Evolutionary conservation across 2,329 filamentous ascomycete species (phyloP).

Genomic region (Colletotrichum tropicicola): DNA sequence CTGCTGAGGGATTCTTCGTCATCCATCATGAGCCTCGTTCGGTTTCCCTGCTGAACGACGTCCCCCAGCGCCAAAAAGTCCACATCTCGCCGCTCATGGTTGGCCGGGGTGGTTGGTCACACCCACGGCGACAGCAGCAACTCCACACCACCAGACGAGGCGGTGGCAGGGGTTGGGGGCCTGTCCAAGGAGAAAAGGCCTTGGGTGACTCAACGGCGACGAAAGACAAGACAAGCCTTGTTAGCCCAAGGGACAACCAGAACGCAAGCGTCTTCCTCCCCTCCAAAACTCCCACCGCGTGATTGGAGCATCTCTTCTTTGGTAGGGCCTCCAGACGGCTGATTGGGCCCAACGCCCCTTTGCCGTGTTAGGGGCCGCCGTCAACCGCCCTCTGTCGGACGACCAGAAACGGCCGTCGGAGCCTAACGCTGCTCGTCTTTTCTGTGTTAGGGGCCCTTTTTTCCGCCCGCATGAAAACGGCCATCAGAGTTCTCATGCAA

Average conservation of each 20-base stretch:
- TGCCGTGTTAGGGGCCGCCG: slow-evolving; percentile 19
- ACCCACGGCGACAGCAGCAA: slow-evolving; percentile 24
- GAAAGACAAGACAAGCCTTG: slow-evolving; percentile 11
- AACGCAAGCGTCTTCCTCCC: slow-evolving; percentile 20
- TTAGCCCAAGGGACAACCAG: slow-evolving; percentile 2
- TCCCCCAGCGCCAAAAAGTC: slow-evolving; percentile 20
- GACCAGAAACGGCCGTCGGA: slow-evolving; percentile 30
- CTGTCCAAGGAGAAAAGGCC: slow-evolving; percentile 11
- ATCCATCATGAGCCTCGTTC: slow-evolving; percentile 28
- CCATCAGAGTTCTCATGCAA: slow-evolving; percentile 12
- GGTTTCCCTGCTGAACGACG: slow-evolving; percentile 16
- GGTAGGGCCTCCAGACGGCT: slow-evolving; percentile 14
- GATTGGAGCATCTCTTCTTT: slow-evolving; percentile 10
- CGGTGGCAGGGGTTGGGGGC: slow-evolving; percentile 25
- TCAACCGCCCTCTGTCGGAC: slow-evolving; percentile 27
- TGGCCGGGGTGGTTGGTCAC: slow-evolving; percentile 24
- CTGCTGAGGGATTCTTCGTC: slow-evolving; percentile 14
- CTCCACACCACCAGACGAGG: slow-evolving; percentile 25
- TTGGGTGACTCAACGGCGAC: slow-evolving; percentile 4
- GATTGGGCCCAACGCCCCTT: slow-evolving; percentile 24
- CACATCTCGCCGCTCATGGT: slow-evolving; percentile 8
- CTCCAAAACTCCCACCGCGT: slow-evolving; percentile 8
- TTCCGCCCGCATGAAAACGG: slow-evolving; percentile 27
- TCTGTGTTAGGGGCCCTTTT: slow-evolving; percentile 12
- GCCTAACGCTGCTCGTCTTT: slow-evolving; percentile 19